These are phyloP conservation scores for Deuterostichococcus epilithicus DNA, from an alignment of 139 green algal genomes.

Conservation along the genomic window DNA sequence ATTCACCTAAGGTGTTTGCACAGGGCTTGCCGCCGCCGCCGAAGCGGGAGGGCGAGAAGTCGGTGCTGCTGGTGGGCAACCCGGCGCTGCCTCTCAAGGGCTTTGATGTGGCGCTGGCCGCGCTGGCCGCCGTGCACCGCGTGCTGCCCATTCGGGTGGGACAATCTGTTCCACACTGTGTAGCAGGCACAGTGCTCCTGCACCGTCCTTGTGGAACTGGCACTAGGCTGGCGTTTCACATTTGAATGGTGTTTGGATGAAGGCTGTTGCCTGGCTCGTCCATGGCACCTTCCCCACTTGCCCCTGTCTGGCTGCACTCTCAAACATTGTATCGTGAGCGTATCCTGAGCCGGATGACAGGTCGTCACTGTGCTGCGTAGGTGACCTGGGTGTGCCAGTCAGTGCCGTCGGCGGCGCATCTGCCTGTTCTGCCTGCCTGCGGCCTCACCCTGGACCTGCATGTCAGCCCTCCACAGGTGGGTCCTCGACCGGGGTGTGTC, in stretches of 20 bases:
- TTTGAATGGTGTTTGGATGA: too few relatives aligned
- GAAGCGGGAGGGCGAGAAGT: background rate
- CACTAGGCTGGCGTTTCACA: too few relatives aligned
- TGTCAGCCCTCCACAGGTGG: conserved; percentile 33
- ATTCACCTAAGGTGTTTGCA: too few relatives aligned
- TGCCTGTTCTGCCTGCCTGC: conserved; percentile 22
- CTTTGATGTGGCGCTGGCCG: conserved; percentile 50
- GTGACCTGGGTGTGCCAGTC: conserved; percentile 67
- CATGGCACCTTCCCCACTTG: too few relatives aligned
- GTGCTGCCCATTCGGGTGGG: conserved; percentile 28
- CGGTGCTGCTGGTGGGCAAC: conserved; percentile 64
- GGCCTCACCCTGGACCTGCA: conserved; percentile 39
- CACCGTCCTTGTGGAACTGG: background rate
- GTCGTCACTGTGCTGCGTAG: too few relatives aligned
- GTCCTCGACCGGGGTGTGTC: background rate
- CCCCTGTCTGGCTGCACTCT: too few relatives aligned
- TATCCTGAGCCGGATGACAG: too few relatives aligned
- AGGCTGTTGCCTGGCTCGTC: too few relatives aligned
- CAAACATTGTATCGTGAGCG: too few relatives aligned
- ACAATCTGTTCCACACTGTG: background rate
- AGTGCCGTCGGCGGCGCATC: conserved; percentile 17
- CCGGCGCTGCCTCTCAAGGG: conserved; percentile 59
- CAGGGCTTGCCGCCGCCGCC: background rate
- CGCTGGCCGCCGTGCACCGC: conserved; percentile 38
- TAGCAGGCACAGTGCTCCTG: too few relatives aligned